phyloP scores from a whole-genome alignment of 495 filamentous ascomycete genomes.

The Aspergillus homomorphus region DNA sequence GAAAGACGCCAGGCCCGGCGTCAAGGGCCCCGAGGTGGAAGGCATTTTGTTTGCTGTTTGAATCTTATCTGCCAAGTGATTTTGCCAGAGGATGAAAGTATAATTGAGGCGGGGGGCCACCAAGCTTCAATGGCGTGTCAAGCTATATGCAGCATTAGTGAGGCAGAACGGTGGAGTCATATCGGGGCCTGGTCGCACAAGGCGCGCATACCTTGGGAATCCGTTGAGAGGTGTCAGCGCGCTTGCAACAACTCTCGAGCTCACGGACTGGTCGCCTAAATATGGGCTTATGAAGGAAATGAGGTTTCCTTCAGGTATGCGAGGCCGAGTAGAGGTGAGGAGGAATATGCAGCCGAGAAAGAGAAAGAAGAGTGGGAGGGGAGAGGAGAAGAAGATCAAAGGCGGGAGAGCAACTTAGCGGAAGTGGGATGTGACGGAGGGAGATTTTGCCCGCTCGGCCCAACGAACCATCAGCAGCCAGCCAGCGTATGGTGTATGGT shows the following conservation, averaged over 20 bases:
- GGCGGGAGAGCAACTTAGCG: not conserved
- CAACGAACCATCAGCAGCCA: not conserved
- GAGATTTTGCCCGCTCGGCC: constrained; percentile 18
- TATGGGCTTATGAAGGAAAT: not conserved
- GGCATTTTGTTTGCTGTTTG: constrained; percentile 41
- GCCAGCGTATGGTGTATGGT: not conserved
- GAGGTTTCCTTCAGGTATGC: not conserved
- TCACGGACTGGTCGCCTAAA: not conserved
- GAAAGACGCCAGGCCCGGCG: constrained; percentile 71
- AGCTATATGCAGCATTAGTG: not conserved
- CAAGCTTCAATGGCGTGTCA: constrained; percentile 2
- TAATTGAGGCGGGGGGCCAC: not conserved
- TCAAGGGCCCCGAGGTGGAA: constrained; percentile 43
- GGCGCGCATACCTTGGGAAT: not conserved
- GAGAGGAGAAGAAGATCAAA: not conserved
- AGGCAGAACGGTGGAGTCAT: not conserved
- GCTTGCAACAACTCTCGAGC: not conserved
- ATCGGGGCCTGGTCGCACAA: not conserved
- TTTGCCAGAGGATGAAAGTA: not conserved
- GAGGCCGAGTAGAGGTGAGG: not conserved
- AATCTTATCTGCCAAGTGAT: not conserved
- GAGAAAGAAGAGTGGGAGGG: not conserved
- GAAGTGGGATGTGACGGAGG: constrained; percentile 14
- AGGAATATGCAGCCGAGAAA: not conserved
- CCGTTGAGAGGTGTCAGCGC: not conserved